Base-by-base conservation (phyloP, 2,329 filamentous ascomycete genomes). In the Laburnicola sp. region DNA sequence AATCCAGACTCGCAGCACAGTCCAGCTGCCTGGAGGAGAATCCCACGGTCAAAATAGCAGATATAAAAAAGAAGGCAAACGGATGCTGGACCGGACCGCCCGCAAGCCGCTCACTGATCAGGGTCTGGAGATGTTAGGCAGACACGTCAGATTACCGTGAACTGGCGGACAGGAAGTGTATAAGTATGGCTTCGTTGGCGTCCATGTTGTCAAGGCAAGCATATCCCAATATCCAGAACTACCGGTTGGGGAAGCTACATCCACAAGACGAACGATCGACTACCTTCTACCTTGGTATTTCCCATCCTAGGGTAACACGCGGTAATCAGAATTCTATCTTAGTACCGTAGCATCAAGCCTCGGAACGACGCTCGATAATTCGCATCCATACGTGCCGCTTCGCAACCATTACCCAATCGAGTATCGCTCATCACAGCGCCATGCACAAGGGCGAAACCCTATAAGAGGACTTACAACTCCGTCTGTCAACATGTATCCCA, bases 401-500 rank as follows among this genome's bases (percentile, higher is more conserved):
- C 32, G 46, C 39, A 48, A 43, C 6, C 22, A 6, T 22, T 23
- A 10, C 34, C 35, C 41, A n/a, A 50, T 32, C 46, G 3, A 52
- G 52, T 21, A 7, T n/a, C 38, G 28, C 11, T 38, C 27, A 39
- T 21, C 39, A 35, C 26, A 39, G 21, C 39, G 45, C 23, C 31
- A 25, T 25, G 25, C 21, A 3, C 2, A 4, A 26, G 8, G n/a
- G 41, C 39, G 50, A 50, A 52, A 50, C 50, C 54, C 57, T 51
- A 16, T 23, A 40, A 10, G 47, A 41, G 48, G 26, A 51, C 51
- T 54, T 47, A 54, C 49, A 31, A 6, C 23, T n/a, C 26, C 38
- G 43, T 47, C 46, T 56, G 56, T 51, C 50, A 63, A 55, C 37
- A 60, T 55, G 61, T 68, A 66, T 63, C 65, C 65, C 28, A 65